Evolutionary conservation across 768 basidiomycete genomes (phyloP).

Genomic region (Tricholoma saponaceum): DNA sequence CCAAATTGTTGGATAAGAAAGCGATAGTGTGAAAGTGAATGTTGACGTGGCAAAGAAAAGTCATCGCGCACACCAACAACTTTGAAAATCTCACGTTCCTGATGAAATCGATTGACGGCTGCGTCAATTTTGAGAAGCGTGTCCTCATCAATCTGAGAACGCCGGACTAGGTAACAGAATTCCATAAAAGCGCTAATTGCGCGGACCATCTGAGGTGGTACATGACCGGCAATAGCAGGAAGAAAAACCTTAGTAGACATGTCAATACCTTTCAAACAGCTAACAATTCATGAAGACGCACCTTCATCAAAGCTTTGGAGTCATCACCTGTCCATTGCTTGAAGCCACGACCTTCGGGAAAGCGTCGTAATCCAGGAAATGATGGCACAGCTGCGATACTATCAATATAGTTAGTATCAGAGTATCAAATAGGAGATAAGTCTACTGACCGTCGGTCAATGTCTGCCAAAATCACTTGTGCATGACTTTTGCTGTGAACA

Average conservation of each 20-base stretch:
- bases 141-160: constrained; percentile 7
- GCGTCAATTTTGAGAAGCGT: neutral
- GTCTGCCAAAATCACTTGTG: constrained; percentile 23
- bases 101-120: neutral
- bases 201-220: constrained; percentile 24
- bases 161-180: constrained; percentile 20
- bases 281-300: constrained; percentile 1
- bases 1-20: constrained; percentile 2
- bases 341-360: constrained; percentile 22
- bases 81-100: neutral
- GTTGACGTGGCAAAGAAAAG: constrained; percentile 2
- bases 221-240: constrained; percentile 24
- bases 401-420: neutral
- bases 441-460: constrained; percentile 29
- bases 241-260: constrained; percentile 21
- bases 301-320: constrained; percentile 32
- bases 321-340: constrained; percentile 30
- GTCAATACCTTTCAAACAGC: neutral
- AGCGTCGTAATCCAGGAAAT: constrained; percentile 11
- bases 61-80: neutral
- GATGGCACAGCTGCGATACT: neutral
- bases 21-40: constrained; percentile 1
- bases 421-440: too few species aligned
- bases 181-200: constrained; percentile 8
- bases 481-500: neutral